phyloP scores from a whole-genome alignment of 2,329 filamentous ascomycete species.

The Phialemoniopsis sp. region DNA sequence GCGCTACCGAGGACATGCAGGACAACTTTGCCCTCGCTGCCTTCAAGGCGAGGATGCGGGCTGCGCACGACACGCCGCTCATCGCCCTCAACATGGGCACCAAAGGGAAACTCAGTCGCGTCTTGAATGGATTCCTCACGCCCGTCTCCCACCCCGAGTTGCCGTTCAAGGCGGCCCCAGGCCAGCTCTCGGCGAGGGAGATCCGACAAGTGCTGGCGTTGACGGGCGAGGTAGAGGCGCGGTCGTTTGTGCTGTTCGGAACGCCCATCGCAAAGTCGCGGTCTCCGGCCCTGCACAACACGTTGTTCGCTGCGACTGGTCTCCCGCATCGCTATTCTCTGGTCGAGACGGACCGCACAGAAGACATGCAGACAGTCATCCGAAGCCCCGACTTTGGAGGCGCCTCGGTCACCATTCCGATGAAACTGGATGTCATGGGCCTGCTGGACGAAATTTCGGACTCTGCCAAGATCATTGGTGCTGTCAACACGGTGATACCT shows the following conservation, averaged over 20 bases:
- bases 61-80: constrained; percentile 69
- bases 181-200: constrained; percentile 85
- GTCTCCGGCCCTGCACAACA: constrained; percentile 87
- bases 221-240: constrained; percentile 71
- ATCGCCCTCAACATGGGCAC: constrained; percentile 96
- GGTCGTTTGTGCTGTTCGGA: constrained; percentile 83
- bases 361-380: constrained; percentile 62
- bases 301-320: constrained; percentile 70
- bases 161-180: constrained; percentile 91
- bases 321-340: constrained; percentile 79
- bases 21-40: constrained; percentile 83
- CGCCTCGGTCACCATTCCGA: constrained; percentile 90
- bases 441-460: constrained; percentile 76
- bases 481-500: constrained; percentile 89
- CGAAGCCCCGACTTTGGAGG: constrained; percentile 76
- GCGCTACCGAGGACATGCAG: constrained; percentile 68
- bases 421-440: constrained; percentile 84
- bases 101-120: constrained; percentile 80
- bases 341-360: constrained; percentile 66
- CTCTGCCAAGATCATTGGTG: constrained; percentile 79
- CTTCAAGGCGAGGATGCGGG: constrained; percentile 75
- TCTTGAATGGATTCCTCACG: constrained; percentile 90
- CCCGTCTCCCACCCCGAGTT: constrained; percentile 86
- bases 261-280: constrained; percentile 77
- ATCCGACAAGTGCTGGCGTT: constrained; percentile 76